Evolutionary conservation across 768 basidiomycete genomes (phyloP).

Genomic region (Lyophyllum atratum): DNA sequence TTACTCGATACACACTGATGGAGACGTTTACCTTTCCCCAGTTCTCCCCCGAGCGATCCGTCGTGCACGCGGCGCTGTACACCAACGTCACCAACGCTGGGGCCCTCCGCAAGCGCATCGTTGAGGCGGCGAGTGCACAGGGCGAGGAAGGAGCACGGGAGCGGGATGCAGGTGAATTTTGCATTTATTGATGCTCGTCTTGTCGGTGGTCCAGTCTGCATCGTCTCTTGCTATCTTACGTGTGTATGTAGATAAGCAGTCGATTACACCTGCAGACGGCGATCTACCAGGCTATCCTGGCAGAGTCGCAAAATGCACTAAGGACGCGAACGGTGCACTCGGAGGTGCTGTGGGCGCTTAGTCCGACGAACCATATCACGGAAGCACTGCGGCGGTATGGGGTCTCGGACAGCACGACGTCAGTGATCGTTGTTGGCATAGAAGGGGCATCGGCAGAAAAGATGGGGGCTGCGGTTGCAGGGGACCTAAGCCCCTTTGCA

Average conservation of each 20-base stretch:
- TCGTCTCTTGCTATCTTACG: conserved; percentile 6
- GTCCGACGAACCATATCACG: conserved; percentile 88
- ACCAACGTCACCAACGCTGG: conserved; percentile 64
- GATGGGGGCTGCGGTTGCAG: conserved; percentile 63
- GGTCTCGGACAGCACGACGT: conserved; percentile 62
- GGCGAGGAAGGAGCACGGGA: conserved; percentile 66
- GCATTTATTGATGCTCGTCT: conserved; percentile 87
- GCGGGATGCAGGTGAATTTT: conserved; percentile 81
- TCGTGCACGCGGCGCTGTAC: conserved; percentile 68
- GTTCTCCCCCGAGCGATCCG: conserved; percentile 40
- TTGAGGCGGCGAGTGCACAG: conserved; percentile 62
- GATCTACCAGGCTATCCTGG: conserved; percentile 77
- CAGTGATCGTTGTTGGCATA: conserved; percentile 76
- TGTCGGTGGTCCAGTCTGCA: conserved; percentile 45
- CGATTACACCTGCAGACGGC: conserved; percentile 81
- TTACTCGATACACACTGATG: conserved; percentile 38
- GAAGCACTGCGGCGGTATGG: conserved; percentile 89
- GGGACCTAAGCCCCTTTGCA: conserved; percentile 50
- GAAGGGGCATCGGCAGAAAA: conserved; percentile 39
- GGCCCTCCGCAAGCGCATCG: conserved; percentile 62
- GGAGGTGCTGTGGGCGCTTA: conserved; percentile 85
- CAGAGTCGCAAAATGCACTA: conserved; percentile 57
- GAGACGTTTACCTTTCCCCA: conserved; percentile 58
- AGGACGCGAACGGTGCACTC: conserved; percentile 89
- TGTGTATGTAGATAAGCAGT: conserved; percentile 71